Percentiles rank a stretch among this genome's conserved stretches.
phyloP scores from a whole-genome alignment of 2,329 filamentous ascomycete species.

The Rutstroemia sp. region DNA sequence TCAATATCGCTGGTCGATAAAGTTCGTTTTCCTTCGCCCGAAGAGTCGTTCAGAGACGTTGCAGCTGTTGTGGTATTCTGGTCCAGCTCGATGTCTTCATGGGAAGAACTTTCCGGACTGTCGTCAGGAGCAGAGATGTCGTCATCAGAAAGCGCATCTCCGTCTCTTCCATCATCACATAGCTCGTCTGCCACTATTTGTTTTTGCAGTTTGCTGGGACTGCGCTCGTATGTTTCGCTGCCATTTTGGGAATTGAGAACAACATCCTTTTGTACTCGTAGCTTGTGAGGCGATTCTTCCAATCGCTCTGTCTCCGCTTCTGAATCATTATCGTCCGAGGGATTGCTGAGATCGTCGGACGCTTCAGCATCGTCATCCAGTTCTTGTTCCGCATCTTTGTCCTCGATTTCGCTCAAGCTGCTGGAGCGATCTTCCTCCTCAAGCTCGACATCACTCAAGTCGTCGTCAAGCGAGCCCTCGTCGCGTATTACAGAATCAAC shows the following conservation, averaged over 20 bases:
- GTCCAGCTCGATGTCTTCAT: constrained; percentile 31
- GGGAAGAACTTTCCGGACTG: constrained; percentile 31
- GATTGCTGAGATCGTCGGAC: constrained; percentile 29
- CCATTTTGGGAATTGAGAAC: constrained; percentile 49
- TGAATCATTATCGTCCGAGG: constrained; percentile 55
- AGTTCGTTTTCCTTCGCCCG: constrained; percentile 21
- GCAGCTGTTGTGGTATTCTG: constrained; percentile 23
- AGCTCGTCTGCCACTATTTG: constrained; percentile 38
- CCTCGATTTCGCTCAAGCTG: constrained; percentile 86
- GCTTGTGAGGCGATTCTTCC: constrained; percentile 73
- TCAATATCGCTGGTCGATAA: constrained; percentile 21
- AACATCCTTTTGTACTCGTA: constrained; percentile 51
- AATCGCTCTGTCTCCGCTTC: constrained; percentile 94
- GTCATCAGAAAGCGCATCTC: constrained; percentile 27
- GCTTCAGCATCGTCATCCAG: constrained; percentile 46
- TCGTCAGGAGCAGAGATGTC: constrained; percentile 32
- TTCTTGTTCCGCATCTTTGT: constrained; percentile 57
- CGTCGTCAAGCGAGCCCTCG: constrained; percentile 20
- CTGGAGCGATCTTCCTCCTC: constrained; percentile 65
- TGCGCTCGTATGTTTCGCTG: constrained; percentile 52
- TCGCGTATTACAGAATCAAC: constrained; percentile 24
- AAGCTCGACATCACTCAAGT: constrained; percentile 35
- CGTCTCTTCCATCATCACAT: constrained; percentile 36
- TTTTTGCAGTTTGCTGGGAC: constrained; percentile 70
- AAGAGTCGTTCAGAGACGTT: constrained; percentile 30